Evolutionary conservation across 192 early-diverging fungal species (phyloP).

Genomic region (Coemansia sp.): DNA sequence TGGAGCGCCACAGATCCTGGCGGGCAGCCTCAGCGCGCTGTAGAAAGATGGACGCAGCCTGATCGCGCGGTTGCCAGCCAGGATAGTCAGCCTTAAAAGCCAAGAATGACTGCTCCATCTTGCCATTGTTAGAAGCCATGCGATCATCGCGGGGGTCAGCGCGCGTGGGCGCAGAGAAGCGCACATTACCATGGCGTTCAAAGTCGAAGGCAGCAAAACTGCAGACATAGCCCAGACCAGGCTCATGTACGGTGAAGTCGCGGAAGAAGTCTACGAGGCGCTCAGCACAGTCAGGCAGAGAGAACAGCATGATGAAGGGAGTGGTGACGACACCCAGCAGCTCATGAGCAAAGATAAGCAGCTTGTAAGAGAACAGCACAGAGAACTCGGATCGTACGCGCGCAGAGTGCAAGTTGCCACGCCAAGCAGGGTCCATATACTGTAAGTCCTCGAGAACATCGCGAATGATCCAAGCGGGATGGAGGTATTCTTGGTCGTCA

Average conservation of each 20-base stretch:
- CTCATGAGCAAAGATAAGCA: slow-evolving; percentile 79
- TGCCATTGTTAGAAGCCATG: slow-evolving; percentile 80
- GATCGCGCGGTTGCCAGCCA: slow-evolving; percentile 85
- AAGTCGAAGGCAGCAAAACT: slow-evolving; percentile 97
- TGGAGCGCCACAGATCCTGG: slow-evolving; percentile 50
- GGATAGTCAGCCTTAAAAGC: slow-evolving; percentile 95
- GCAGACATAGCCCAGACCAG: slow-evolving; percentile 91
- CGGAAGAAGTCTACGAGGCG: slow-evolving; percentile 91
- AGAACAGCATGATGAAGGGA: slow-evolving; percentile 79
- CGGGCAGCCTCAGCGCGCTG: slow-evolving; percentile 56
- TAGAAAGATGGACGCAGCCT: slow-evolving; percentile 77
- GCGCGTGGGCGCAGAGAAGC: slow-evolving; percentile 74
- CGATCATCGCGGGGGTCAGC: slow-evolving; percentile 55
- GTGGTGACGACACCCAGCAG: slow-evolving; percentile 75
- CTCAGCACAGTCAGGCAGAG: slow-evolving; percentile 72
- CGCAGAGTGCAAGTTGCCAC: slow-evolving; percentile 76
- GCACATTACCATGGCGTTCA: slow-evolving; percentile 81
- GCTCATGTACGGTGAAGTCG: slow-evolving; percentile 90
- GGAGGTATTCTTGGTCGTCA: slow-evolving; percentile 77
- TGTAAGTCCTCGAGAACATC: slow-evolving; percentile 85
- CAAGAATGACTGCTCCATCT: slow-evolving; percentile 98
- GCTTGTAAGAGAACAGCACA: slow-evolving; percentile 75
- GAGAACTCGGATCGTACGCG: slow-evolving; percentile 80
- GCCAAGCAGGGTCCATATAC: slow-evolving; percentile 87
- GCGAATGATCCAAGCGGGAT: slow-evolving; percentile 74